Base-by-base conservation (phyloP, 305 asterid genomes). In the Fraxinus greggii region DNA sequence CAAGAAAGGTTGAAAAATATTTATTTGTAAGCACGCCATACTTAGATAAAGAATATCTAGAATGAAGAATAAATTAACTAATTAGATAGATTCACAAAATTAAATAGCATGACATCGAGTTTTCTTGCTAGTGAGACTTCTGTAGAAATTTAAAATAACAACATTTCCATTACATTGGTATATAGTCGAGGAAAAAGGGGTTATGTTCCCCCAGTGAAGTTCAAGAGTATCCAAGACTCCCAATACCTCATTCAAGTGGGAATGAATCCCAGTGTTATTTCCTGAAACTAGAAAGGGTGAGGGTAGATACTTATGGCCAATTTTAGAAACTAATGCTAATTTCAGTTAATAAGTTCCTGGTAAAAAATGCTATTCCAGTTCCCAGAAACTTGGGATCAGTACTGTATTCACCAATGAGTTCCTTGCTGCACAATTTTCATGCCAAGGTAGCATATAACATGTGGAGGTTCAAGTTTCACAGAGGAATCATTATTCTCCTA, bases 1-100 rank as follows among this genome's bases (percentile, higher is more conserved):
- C 82, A 63, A 78, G 81, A 82, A 74, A 83, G 73, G 8, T 65
- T 65, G 73, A 10, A 26, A 28, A 65, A 65, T 65, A 28, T 65
- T 65, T 23, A 63, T 63, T 65, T 65, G 73, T 5, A 24, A 26
- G 73, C 19, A 65, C 8, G 35, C 73, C 36, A 67, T 26, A 26
- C 73, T 67, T 28, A 67, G 35, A 67, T 28, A 28, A 67, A 10
- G 35, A 24, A 67, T 67, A 67, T 24, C 33, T 23, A 67, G 75
- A 31, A 31, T 70, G 40, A 69, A 4, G 19, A 69, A 69, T 29
- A 29, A 23, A 69, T 29, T 69, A 10, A 15, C n/a, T 31, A 70
- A 28, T 28, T 12, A 15, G 75, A 70, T 70, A 19, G 8, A 31
- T 70, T 70, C 42, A 70, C 21, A 70, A 31, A 15, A 70, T 70